Conservation (phyloP, 208 protist species). For the Leishmania aethiopica region DNA sequence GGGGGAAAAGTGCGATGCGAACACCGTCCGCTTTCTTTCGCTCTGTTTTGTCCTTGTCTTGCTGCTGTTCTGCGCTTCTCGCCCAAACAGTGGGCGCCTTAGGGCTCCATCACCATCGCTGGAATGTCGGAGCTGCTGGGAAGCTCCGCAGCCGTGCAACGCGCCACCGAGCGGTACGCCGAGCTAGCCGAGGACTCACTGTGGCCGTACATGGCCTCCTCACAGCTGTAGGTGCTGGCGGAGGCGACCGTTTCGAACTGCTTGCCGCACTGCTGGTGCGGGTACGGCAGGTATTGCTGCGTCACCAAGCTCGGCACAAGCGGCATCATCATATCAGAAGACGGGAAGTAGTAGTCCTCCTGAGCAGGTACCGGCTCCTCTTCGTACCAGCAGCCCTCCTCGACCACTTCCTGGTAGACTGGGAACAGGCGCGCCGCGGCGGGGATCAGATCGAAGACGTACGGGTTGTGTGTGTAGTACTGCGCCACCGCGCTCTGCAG, state of each 20-base stretch:
- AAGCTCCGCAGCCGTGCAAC: constrained; percentile 27
- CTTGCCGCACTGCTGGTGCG: constrained; percentile 8
- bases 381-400: constrained; percentile 37
- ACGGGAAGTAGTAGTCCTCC: constrained; percentile 46
- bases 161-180: constrained; percentile 9
- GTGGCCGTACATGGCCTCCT: constrained; percentile 24
- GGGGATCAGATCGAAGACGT: constrained; percentile 42
- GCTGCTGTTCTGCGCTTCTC: not conserved
- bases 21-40: not conserved
- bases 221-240: constrained; percentile 26
- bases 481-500: not conserved
- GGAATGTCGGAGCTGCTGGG: constrained; percentile 27
- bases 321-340: constrained; percentile 33
- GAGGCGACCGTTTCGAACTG: constrained; percentile 17
- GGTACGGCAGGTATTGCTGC: constrained; percentile 4
- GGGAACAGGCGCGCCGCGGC: constrained; percentile 36
- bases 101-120: constrained; percentile 38
- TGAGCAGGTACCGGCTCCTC: constrained; percentile 11
- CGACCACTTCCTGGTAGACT: constrained; percentile 12
- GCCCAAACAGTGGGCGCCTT: not conserved
- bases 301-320: constrained; percentile 28
- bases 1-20: constrained; percentile 7
- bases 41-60: constrained; percentile 11
- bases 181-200: constrained; percentile 17
- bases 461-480: constrained; percentile 54